These are phyloP conservation scores for Pyrus bretschneideri DNA, from an alignment of 306 rosid genomes.

Conservation along the genomic window DNA sequence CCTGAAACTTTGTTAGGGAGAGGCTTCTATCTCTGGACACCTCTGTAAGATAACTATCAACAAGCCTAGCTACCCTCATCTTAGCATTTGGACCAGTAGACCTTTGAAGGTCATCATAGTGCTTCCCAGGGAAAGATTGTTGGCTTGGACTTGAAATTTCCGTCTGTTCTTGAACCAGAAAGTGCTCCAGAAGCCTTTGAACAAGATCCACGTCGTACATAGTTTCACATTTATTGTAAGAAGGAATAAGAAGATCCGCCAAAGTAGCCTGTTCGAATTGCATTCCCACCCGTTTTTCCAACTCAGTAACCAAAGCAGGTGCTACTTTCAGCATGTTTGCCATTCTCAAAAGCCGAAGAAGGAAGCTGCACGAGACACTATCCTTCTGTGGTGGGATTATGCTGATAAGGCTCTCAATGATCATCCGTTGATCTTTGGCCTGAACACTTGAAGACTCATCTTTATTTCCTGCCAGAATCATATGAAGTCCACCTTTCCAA, in stretches of 20 bases:
- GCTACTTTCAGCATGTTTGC: constrained; percentile 87
- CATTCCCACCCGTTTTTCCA: constrained; percentile 97
- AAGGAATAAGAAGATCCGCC: constrained; percentile 76
- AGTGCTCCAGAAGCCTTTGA: constrained; percentile 91
- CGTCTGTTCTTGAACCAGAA: constrained; percentile 85
- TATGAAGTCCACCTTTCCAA: constrained; percentile 80
- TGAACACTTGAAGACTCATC: constrained; percentile 51
- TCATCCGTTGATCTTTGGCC: constrained; percentile 83
- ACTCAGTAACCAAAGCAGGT: constrained; percentile 83
- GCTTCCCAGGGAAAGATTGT: constrained; percentile 53
- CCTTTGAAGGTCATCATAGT: constrained; percentile 35
- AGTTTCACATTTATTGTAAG: constrained; percentile 58
- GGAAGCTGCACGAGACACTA: constrained; percentile 90
- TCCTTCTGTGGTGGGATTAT: constrained; percentile 95
- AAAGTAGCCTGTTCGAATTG: constrained; percentile 90
- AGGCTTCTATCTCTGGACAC: constrained; percentile 90
- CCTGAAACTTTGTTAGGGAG: constrained; percentile 94
- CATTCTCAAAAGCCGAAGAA: constrained; percentile 80
- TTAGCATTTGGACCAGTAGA: constrained; percentile 60
- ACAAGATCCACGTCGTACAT: constrained; percentile 90
- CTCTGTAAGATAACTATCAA: constrained; percentile 94
- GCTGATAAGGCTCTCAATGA: constrained; percentile 86
- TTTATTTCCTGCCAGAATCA: constrained; percentile 62
- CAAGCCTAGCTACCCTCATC: constrained; percentile 93
- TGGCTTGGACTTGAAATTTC: constrained; percentile 70